Percentiles rank a stretch among this genome's conserved stretches.
Evolutionary conservation across 2,329 filamentous ascomycete genomes (phyloP).

Genomic region (Fusarium duplospermum): DNA sequence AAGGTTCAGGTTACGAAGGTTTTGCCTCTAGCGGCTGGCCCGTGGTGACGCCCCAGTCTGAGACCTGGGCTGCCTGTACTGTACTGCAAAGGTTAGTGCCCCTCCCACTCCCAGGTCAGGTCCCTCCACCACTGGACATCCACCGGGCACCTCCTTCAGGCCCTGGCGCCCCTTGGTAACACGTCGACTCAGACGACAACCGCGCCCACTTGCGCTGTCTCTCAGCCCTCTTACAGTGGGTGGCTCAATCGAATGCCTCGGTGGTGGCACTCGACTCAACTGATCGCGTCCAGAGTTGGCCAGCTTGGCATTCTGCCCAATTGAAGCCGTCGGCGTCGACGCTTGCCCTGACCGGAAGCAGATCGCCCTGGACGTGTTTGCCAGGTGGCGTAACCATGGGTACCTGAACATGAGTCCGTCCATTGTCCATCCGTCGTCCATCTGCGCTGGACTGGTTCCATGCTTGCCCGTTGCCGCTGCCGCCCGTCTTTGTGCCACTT

Average conservation of each 20-base stretch:
- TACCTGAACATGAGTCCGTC: slow-evolving; percentile 11
- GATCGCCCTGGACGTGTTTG: slow-evolving; percentile 35
- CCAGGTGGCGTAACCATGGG: slow-evolving; percentile 37
- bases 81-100: background rate
- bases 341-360: slow-evolving; percentile 42
- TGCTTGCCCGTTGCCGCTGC: slow-evolving; percentile 21
- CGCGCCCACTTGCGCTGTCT: slow-evolving; percentile 6
- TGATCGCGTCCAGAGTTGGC: slow-evolving; percentile 9
- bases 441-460: background rate
- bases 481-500: slow-evolving; percentile 27
- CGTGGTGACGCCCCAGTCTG: slow-evolving; percentile 44
- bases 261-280: slow-evolving; percentile 1
- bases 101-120: slow-evolving; percentile 2
- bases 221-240: slow-evolving; percentile 37
- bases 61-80: slow-evolving; percentile 5
- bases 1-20: slow-evolving; percentile 52
- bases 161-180: slow-evolving; percentile 23
- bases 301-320: slow-evolving; percentile 22
- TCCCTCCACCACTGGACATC: background rate
- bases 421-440: too few relatives aligned
- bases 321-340: slow-evolving; percentile 37
- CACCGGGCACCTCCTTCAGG: slow-evolving; percentile 16
- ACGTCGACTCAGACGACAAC: slow-evolving; percentile 25
- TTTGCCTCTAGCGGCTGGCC: slow-evolving; percentile 51
- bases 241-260: slow-evolving; percentile 21